Percentiles rank a stretch among this genome's conserved stretches.
Evolutionary conservation across 2,329 filamentous ascomycete species (phyloP).

Genomic region (Cladosporium phlei): DNA sequence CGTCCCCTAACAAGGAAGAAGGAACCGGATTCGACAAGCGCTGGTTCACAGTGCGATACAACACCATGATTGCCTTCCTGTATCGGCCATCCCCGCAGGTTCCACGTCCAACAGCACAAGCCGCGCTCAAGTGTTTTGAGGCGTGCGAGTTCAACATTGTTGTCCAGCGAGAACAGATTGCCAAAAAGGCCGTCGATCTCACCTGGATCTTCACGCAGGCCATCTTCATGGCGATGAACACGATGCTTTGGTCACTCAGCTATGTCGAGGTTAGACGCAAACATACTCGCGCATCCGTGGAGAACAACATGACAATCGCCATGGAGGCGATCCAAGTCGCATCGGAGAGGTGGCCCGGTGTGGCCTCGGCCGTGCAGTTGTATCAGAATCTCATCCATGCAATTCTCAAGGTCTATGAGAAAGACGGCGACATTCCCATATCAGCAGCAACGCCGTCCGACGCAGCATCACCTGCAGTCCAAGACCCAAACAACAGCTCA

Average conservation of each 20-base stretch:
- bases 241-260: conserved; percentile 84
- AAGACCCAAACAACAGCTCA: background rate
- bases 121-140: conserved; percentile 76
- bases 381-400: conserved; percentile 82
- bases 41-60: conserved; percentile 64
- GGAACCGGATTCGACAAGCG: conserved; percentile 65
- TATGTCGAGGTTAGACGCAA: conserved; percentile 74
- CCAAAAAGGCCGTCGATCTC: conserved; percentile 69
- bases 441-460: conserved; percentile 45
- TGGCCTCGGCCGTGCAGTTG: conserved; percentile 74
- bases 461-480: conserved; percentile 31
- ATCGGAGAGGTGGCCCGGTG: conserved; percentile 86
- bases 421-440: conserved; percentile 48
- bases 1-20: conserved; percentile 66
- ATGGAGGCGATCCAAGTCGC: conserved; percentile 75
- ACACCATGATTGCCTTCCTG: conserved; percentile 83
- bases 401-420: conserved; percentile 82
- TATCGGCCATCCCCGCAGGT: conserved; percentile 90
- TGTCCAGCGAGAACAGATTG: conserved; percentile 74
- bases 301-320: conserved; percentile 67
- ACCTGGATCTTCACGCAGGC: conserved; percentile 91
- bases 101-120: conserved; percentile 72
- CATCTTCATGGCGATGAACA: conserved; percentile 88
- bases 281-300: conserved; percentile 69
- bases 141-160: conserved; percentile 77